Percentiles rank a stretch among this genome's conserved stretches.
Conservation (phyloP, 2,329 filamentous ascomycete species). For the Pezicula radicicola region DNA sequence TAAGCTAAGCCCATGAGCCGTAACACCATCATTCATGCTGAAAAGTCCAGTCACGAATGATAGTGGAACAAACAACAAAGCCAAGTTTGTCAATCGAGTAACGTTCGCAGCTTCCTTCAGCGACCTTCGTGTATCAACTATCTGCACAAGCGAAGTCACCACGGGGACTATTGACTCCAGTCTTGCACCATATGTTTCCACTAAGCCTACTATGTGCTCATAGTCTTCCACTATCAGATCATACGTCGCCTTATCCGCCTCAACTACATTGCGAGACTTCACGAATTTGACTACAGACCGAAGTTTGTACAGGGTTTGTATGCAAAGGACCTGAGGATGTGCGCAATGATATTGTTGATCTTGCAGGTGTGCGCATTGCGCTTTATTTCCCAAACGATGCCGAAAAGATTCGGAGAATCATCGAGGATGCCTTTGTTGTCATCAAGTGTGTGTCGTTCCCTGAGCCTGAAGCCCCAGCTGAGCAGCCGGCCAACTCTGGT, state of each 20-base stretch:
- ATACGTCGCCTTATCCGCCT: background rate
- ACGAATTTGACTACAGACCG: background rate
- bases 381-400: too few species aligned
- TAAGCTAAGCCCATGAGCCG: background rate
- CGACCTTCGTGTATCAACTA: constrained; percentile 6
- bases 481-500: too few species aligned
- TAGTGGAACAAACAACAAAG: constrained; percentile 6
- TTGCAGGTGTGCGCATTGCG: too few species aligned
- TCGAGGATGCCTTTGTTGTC: too few species aligned
- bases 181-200: constrained; percentile 5
- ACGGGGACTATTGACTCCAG: constrained; percentile 9
- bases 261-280: background rate
- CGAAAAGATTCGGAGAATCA: too few species aligned
- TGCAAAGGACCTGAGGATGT: too few species aligned
- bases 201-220: constrained; percentile 2
- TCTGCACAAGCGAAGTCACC: constrained; percentile 10
- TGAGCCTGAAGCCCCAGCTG: too few species aligned
- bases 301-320: too few species aligned
- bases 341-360: too few species aligned
- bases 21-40: constrained; percentile 4
- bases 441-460: too few species aligned
- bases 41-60: constrained; percentile 3
- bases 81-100: constrained; percentile 8
- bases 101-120: constrained; percentile 10
- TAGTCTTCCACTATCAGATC: constrained; percentile 4